Evolutionary conservation across 306 rosid genomes (phyloP).

Genomic region (Quercus agrifolia): DNA sequence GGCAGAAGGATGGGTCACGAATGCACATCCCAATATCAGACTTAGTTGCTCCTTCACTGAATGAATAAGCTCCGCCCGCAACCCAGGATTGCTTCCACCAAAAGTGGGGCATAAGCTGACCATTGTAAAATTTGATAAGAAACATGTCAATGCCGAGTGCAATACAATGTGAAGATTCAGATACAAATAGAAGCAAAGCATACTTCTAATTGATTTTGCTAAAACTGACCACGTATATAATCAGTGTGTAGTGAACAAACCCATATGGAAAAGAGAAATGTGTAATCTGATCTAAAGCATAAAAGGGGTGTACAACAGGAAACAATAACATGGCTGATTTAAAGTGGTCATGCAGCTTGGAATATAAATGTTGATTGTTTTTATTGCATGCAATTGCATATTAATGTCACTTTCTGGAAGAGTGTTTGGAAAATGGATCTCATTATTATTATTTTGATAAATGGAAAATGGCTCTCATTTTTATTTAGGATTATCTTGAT

Average conservation of each 20-base stretch:
- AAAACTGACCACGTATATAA: not conserved
- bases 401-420: not conserved
- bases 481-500: not conserved
- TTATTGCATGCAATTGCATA: not conserved
- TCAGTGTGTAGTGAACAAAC: not conserved
- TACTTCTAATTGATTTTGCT: not conserved
- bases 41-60: conserved; percentile 73
- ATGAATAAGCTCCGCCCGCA: conserved; percentile 83
- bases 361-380: not conserved
- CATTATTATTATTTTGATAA: not conserved
- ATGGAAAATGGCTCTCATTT: not conserved
- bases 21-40: conserved; percentile 76
- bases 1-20: conserved; percentile 72
- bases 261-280: not conserved
- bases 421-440: not conserved
- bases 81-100: conserved; percentile 97
- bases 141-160: conserved; percentile 8
- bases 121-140: conserved; percentile 8
- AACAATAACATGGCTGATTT: not conserved
- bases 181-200: not conserved
- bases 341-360: not conserved
- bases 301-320: not conserved
- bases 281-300: not conserved
- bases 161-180: conserved; percentile 4
- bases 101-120: conserved; percentile 80